Conservation (phyloP, 805 yeast species). For the Cyberlindnera amylophila region DNA sequence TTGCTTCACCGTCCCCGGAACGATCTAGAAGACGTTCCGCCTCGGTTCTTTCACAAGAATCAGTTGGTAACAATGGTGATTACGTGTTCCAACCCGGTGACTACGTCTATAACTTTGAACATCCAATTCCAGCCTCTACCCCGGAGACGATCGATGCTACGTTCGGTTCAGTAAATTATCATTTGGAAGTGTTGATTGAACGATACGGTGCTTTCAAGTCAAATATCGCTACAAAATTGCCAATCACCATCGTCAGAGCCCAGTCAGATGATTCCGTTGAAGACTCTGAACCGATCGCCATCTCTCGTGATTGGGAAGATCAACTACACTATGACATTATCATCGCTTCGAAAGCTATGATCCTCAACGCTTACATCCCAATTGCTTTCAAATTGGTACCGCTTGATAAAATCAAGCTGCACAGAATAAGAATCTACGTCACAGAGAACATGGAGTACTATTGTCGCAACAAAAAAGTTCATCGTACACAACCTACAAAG, state of each 20-base stretch:
- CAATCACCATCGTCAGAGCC: conserved; percentile 66
- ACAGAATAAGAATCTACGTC: conserved; percentile 77
- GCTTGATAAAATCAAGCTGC: conserved; percentile 78
- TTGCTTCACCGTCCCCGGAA: conserved; percentile 26
- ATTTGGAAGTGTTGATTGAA: conserved; percentile 63
- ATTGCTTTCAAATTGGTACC: conserved; percentile 82
- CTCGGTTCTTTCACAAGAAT: conserved; percentile 8
- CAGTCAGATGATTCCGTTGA: conserved; percentile 78
- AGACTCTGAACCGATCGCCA: conserved; percentile 89
- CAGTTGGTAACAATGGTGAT: conserved; percentile 5
- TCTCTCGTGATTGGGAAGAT: conserved; percentile 91
- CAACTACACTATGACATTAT: conserved; percentile 85
- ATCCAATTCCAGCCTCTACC: conserved; percentile 72
- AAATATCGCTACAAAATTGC: conserved; percentile 59
- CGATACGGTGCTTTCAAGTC: conserved; percentile 85
- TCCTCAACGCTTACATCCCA: conserved; percentile 80
- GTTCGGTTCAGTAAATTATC: conserved; percentile 76
- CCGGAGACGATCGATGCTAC: conserved; percentile 80
- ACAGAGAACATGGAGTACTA: conserved; percentile 91
- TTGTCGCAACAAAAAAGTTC: conserved; percentile 82
- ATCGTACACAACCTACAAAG: conserved; percentile 84
- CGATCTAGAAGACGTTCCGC: conserved; percentile 17
- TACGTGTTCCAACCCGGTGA: conserved; percentile 79
- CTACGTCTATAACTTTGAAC: conserved; percentile 88
- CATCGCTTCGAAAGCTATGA: conserved; percentile 83